phyloP scores from a whole-genome alignment of 352 stramenopile genomes.

The Heterotrichella gracilis region DNA sequence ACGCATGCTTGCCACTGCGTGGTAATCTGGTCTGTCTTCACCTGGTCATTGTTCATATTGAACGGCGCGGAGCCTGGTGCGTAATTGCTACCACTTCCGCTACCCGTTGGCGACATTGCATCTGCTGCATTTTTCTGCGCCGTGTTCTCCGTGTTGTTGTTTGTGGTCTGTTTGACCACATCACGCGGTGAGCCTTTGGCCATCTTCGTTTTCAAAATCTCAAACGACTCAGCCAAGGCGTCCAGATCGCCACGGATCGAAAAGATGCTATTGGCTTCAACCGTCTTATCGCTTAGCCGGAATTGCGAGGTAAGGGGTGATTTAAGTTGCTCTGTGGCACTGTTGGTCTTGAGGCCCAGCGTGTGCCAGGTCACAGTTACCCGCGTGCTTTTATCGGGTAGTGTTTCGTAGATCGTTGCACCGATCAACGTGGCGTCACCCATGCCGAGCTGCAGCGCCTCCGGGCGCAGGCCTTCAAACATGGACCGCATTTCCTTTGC shows the following conservation, averaged over 20 bases:
- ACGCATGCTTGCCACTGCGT: background rate
- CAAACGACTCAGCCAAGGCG: background rate
- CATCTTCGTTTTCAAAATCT: constrained; percentile 7
- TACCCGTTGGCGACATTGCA: background rate
- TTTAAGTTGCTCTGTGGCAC: constrained; percentile 1
- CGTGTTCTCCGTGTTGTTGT: background rate
- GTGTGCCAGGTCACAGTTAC: background rate
- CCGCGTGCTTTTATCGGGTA: background rate
- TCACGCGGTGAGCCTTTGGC: background rate
- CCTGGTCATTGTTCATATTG: constrained; percentile 4
- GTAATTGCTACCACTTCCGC: background rate
- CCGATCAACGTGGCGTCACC: background rate
- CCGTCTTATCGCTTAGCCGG: background rate
- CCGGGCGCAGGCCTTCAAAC: background rate
- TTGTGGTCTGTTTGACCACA: constrained; percentile 1
- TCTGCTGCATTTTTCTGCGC: background rate
- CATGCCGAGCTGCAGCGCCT: background rate
- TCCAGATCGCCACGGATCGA: background rate
- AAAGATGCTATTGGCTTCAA: constrained; percentile 6
- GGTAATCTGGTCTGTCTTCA: background rate
- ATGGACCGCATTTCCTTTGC: background rate
- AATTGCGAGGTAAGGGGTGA: background rate
- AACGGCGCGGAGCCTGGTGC: background rate
- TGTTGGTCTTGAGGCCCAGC: background rate
- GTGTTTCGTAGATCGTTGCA: constrained; percentile 2